These are phyloP conservation scores for Aspergillus piperis DNA, from an alignment of 2,329 filamentous ascomycete genomes.

Conservation along the genomic window DNA sequence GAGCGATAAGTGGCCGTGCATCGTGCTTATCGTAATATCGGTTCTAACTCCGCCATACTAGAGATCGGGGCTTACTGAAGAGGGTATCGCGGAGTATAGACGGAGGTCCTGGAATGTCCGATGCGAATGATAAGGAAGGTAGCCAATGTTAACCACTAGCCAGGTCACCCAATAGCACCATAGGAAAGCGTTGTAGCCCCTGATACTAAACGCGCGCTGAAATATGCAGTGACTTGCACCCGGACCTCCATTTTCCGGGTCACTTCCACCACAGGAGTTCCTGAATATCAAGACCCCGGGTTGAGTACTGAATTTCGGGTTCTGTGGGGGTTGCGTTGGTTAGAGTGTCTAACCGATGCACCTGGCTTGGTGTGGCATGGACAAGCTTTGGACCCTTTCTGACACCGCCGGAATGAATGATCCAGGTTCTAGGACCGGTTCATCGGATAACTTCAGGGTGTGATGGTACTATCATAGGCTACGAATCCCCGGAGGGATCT, in stretches of 20 bases:
- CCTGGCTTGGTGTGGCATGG: not conserved
- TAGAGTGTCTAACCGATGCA: not conserved
- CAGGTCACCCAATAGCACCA: not conserved
- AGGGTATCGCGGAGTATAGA: not conserved
- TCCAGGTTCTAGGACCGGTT: not conserved
- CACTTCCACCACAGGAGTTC: not conserved
- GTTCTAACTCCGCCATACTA: not conserved
- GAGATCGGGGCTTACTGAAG: not conserved
- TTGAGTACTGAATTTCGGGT: slow-evolving; percentile 1
- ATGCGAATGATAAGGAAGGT: not conserved
- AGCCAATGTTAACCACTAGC: not conserved
- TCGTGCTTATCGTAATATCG: slow-evolving; percentile 9
- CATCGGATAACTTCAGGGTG: not conserved
- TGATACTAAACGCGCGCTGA: not conserved
- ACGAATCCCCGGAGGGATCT: not conserved
- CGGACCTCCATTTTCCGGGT: not conserved
- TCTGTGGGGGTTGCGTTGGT: slow-evolving; percentile 1
- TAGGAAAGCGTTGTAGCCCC: not conserved
- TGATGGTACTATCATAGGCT: not conserved
- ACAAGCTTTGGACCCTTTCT: slow-evolving; percentile 1
- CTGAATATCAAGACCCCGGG: not conserved
- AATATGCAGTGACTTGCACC: not conserved
- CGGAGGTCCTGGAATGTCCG: not conserved
- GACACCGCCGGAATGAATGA: slow-evolving; percentile 4
- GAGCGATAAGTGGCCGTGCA: slow-evolving; percentile 8